These are phyloP conservation scores for Penicillium fuscoglaucum DNA, from an alignment of 2,329 filamentous ascomycete genomes.

Conservation along the genomic window DNA sequence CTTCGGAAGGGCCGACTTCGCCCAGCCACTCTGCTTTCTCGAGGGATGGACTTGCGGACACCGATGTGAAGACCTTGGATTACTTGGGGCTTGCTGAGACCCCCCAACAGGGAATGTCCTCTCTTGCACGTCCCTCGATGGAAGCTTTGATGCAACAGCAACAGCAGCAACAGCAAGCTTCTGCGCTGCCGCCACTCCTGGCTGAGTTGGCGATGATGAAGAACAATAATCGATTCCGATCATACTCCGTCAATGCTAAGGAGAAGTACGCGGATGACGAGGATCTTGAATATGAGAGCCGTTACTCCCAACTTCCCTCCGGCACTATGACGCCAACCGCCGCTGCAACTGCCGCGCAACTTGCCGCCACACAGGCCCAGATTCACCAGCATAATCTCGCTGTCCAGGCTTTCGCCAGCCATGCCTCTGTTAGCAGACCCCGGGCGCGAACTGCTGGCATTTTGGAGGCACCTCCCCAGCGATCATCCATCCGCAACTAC, in stretches of 20 bases:
- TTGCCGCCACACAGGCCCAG: constrained; percentile 61
- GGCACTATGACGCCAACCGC: constrained; percentile 61
- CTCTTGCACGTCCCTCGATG: constrained; percentile 63
- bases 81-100: constrained; percentile 95
- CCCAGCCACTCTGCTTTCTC: constrained; percentile 85
- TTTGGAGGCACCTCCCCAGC: constrained; percentile 72
- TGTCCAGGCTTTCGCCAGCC: constrained; percentile 86
- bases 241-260: constrained; percentile 97
- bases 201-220: constrained; percentile 74
- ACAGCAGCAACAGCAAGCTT: constrained; percentile 49
- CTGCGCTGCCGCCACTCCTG: constrained; percentile 62
- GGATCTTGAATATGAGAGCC: constrained; percentile 69
- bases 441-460: constrained; percentile 90
- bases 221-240: constrained; percentile 85
- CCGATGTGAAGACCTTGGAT: constrained; percentile 88
- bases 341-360: constrained; percentile 57
- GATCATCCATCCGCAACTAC: constrained; percentile 68
- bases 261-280: constrained; percentile 94
- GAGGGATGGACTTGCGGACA: constrained; percentile 78
- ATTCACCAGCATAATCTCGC: constrained; percentile 92
- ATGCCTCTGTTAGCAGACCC: constrained; percentile 77
- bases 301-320: constrained; percentile 58
- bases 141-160: constrained; percentile 54
- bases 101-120: constrained; percentile 75
- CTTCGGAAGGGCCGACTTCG: constrained; percentile 81